Percentiles rank a stretch among this genome's conserved stretches.
These are phyloP conservation scores for Diaporthe citri DNA, from an alignment of 2,329 filamentous ascomycete genomes.

Conservation along the genomic window DNA sequence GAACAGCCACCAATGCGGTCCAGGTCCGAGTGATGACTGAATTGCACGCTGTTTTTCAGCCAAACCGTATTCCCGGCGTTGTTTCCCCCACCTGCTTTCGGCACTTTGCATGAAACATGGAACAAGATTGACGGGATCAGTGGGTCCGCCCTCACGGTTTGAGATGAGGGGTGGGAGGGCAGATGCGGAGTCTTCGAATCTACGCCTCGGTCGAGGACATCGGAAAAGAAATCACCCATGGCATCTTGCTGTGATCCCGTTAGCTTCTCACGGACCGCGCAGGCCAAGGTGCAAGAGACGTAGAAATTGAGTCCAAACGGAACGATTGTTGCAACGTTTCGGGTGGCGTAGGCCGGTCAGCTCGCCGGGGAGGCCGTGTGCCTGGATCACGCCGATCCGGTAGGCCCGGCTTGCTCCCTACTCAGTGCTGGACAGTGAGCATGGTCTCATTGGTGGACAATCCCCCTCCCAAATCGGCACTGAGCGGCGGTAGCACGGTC, in stretches of 20 bases:
- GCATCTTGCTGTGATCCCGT: not conserved
- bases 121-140: constrained; percentile 28
- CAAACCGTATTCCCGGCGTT: constrained; percentile 1
- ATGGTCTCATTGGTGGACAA: constrained; percentile 38
- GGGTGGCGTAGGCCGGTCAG: not conserved
- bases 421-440: not conserved
- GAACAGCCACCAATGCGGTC: constrained; percentile 10
- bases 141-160: constrained; percentile 19
- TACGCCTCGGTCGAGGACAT: not conserved
- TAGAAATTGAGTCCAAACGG: not conserved
- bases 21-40: not conserved
- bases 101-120: constrained; percentile 25
- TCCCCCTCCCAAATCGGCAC: not conserved
- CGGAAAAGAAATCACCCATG: not conserved
- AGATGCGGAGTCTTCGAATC: not conserved
- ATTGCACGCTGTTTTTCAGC: not conserved
- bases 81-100: constrained; percentile 17
- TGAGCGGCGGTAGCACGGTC: not conserved
- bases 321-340: not conserved
- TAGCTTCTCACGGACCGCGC: not conserved
- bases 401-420: constrained; percentile 13
- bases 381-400: constrained; percentile 30
- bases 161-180: not conserved
- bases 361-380: constrained; percentile 13
- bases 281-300: not conserved